phyloP scores from a whole-genome alignment of 202 grass and related monocot species.

The Panicum hallii region DNA sequence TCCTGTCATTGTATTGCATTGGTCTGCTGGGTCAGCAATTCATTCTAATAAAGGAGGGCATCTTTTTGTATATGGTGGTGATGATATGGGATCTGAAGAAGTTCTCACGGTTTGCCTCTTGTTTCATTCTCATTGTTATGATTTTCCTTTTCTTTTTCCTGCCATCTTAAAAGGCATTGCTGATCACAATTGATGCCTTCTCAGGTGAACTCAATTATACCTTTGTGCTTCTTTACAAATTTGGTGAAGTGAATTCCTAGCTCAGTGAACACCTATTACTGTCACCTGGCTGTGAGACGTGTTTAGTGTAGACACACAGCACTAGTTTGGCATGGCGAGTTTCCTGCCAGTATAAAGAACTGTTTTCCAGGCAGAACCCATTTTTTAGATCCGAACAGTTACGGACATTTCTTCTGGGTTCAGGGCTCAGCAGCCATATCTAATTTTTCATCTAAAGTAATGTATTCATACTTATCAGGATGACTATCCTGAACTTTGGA shows the following conservation, averaged over 20 bases:
- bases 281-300: background rate
- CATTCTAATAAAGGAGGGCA: constrained; percentile 70
- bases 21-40: constrained; percentile 64
- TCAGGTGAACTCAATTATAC: constrained; percentile 37
- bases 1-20: constrained; percentile 96
- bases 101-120: constrained; percentile 77
- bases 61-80: constrained; percentile 97
- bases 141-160: constrained; percentile 32
- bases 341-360: constrained; percentile 10
- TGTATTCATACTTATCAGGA: constrained; percentile 6
- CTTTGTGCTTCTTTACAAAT: constrained; percentile 22
- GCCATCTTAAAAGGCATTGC: constrained; percentile 5
- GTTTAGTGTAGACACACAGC: constrained; percentile 33
- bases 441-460: background rate
- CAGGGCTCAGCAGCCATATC: constrained; percentile 15
- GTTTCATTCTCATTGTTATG: constrained; percentile 31
- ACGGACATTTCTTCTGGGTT: background rate
- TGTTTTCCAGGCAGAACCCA: background rate
- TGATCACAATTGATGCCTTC: constrained; percentile 23
- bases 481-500: constrained; percentile 27
- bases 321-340: background rate
- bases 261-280: background rate
- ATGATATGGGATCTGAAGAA: constrained; percentile 99
- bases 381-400: constrained; percentile 8
- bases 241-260: constrained; percentile 21